These are phyloP conservation scores for Blastobotrys elegans DNA, from an alignment of 1,139 yeast genomes.

Conservation along the genomic window DNA sequence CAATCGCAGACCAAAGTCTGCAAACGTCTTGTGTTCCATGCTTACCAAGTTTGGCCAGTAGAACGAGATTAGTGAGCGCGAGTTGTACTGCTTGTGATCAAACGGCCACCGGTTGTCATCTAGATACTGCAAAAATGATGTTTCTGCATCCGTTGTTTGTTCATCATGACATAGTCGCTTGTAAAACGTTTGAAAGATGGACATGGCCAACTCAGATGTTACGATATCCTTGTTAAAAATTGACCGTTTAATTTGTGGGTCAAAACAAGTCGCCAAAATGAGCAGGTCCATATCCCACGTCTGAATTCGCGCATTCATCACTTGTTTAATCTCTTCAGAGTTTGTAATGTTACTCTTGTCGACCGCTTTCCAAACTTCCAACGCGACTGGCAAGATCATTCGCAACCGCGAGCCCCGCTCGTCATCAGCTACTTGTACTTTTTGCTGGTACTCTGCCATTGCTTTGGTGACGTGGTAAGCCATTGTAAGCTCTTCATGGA, in stretches of 20 bases:
- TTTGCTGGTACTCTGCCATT: constrained; percentile 1
- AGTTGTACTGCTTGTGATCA: constrained; percentile 4
- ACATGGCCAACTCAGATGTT: background rate
- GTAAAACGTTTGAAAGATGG: constrained; percentile 6
- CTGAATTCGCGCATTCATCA: constrained; percentile 9
- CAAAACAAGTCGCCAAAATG: constrained; percentile 12
- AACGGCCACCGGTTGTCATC: constrained; percentile 11
- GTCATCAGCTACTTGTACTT: background rate
- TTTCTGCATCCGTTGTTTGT: background rate
- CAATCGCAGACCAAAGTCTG: constrained; percentile 12
- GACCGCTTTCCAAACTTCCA: constrained; percentile 8
- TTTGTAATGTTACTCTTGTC: constrained; percentile 4
- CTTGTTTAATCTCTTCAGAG: background rate
- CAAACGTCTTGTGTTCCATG: constrained; percentile 9
- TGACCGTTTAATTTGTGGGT: constrained; percentile 8
- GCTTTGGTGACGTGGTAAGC: background rate
- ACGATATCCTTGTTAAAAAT: constrained; percentile 8
- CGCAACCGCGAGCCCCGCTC: constrained; percentile 8
- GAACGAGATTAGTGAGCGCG: constrained; percentile 12
- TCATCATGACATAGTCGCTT: constrained; percentile 3
- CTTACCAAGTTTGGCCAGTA: constrained; percentile 14
- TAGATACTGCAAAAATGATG: constrained; percentile 11
- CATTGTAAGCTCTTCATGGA: background rate
- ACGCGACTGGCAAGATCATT: constrained; percentile 14
- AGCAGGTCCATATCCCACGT: constrained; percentile 15